A percentile compares a stretch with the other conserved stretches of the same genome.
phyloP scores from a whole-genome alignment of 2,329 filamentous ascomycete genomes.

The Plenodomus biglobosus region DNA sequence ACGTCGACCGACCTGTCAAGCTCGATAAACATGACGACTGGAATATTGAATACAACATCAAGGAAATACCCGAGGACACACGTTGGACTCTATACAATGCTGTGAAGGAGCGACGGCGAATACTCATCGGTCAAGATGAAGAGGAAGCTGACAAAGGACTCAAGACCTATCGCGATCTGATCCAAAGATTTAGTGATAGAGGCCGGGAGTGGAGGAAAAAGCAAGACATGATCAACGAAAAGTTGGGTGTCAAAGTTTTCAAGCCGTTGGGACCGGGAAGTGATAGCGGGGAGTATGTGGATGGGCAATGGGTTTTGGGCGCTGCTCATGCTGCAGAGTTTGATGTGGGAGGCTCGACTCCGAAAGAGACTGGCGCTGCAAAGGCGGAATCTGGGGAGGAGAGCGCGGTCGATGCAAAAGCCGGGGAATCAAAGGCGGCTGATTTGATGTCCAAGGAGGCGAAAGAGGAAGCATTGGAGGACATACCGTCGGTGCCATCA shows the following conservation, averaged over 20 bases:
- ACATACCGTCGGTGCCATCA: slow-evolving; percentile 5
- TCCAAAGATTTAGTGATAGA: slow-evolving; percentile 53
- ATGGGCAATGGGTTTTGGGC: background rate
- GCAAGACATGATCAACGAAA: slow-evolving; percentile 57
- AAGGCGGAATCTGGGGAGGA: background rate
- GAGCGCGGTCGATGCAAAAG: background rate
- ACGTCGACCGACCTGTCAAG: slow-evolving; percentile 62
- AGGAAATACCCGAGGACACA: slow-evolving; percentile 50
- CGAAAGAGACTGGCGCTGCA: background rate
- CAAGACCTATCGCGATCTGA: slow-evolving; percentile 49
- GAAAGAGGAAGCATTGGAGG: slow-evolving; percentile 5
- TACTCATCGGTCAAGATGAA: slow-evolving; percentile 43
- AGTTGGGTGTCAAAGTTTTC: slow-evolving; percentile 44
- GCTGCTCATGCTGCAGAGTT: background rate
- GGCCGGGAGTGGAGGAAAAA: slow-evolving; percentile 62
- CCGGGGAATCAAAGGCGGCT: background rate
- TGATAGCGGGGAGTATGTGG: background rate
- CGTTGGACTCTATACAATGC: slow-evolving; percentile 26
- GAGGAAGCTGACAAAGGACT: slow-evolving; percentile 43
- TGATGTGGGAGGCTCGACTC: background rate
- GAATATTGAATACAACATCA: slow-evolving; percentile 76
- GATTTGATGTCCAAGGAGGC: slow-evolving; percentile 3
- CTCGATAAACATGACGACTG: slow-evolving; percentile 58
- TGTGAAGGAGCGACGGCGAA: slow-evolving; percentile 59
- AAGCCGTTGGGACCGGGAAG: slow-evolving; percentile 34